Conservation (phyloP, 768 basidiomycete genomes). For the Lactarius sanguifluus region DNA sequence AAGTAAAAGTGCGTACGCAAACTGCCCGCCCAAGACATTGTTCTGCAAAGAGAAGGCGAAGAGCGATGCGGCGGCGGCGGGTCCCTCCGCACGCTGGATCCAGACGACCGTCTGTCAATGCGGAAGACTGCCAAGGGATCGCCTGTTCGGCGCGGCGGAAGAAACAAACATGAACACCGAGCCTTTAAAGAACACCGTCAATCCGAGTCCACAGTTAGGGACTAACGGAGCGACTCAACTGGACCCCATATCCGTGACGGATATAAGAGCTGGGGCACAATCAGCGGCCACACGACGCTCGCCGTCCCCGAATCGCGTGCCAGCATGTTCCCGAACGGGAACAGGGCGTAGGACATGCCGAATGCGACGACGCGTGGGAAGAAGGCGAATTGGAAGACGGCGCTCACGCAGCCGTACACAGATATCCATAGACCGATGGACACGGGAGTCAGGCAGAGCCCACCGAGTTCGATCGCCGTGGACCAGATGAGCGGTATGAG, state of each 20-base stretch:
- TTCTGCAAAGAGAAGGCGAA: slow-evolving; percentile 52
- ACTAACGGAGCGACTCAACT: background rate
- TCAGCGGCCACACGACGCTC: background rate
- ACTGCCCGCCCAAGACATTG: slow-evolving; percentile 46
- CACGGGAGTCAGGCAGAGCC: background rate
- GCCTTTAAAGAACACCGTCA: too few species aligned
- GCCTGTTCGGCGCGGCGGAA: slow-evolving; percentile 34
- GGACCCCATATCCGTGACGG: background rate
- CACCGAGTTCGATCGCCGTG: background rate
- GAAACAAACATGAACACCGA: slow-evolving; percentile 37
- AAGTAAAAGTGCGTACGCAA: slow-evolving; percentile 38
- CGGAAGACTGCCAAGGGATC: slow-evolving; percentile 41
- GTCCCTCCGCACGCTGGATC: slow-evolving; percentile 45
- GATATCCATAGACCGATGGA: background rate
- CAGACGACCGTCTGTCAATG: slow-evolving; percentile 48
- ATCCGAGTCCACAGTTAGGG: too few species aligned
- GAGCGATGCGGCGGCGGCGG: slow-evolving; percentile 37
- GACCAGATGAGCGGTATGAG: background rate
- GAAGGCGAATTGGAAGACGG: background rate
- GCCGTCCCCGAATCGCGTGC: background rate
- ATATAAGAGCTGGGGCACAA: background rate
- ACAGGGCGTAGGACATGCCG: slow-evolving; percentile 20
- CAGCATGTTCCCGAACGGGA: slow-evolving; percentile 30
- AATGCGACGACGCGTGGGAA: background rate
- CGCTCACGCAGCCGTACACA: background rate